Evolutionary conservation across 306 rosid genomes (phyloP), one percentile per base, ranked within the genome.

Genomic region (Castanea mollissima): DNA sequence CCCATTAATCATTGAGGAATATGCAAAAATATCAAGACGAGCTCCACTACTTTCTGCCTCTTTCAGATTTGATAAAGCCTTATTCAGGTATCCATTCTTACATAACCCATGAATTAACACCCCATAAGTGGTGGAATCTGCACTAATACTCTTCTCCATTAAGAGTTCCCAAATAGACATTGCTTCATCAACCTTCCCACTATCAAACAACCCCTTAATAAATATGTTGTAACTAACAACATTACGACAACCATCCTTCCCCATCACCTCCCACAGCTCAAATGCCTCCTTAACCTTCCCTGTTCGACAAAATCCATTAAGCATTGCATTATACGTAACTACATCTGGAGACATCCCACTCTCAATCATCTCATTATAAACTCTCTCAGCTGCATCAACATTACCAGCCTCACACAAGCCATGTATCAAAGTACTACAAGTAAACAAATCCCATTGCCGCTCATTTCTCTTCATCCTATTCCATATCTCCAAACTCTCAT

Each of bases 401-500:
- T 90, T 86, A 81, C 93, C 89, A 0, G 75, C 88, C 83, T 87
- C 79, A 63, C 92, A 85, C 91, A 95, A 83, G 49, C 97, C 94
- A 54, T 91, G 94, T 58, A 95, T 90, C 89, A 95, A 79, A 16
- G 96, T 83, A 79, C 97, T 86, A 82, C 79, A 93, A 75, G 86
- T 89, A 64, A 58, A 87, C 77, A 86, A 59, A 77, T 93, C 96
- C 55, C 63, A 75, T 55, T 54, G 81, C 77, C 94, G 76, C 2
- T 85, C 83, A 52, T 87, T 95, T 81, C 25, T 83, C 90, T 89
- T 93, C 99, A 95, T 89, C 88, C 97, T 85, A 52, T 89, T 80
- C 97, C 96, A 95, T 58, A 96, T 87, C 74, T 88, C 93, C 74
- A 89, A 88, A 85, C 94, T 55, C 85, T 91, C 91, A 77, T 75